Evolutionary conservation across 1,139 yeast species (phyloP), one percentile per base, ranked within the genome.

Genomic region (Ogataea hybrid): DNA sequence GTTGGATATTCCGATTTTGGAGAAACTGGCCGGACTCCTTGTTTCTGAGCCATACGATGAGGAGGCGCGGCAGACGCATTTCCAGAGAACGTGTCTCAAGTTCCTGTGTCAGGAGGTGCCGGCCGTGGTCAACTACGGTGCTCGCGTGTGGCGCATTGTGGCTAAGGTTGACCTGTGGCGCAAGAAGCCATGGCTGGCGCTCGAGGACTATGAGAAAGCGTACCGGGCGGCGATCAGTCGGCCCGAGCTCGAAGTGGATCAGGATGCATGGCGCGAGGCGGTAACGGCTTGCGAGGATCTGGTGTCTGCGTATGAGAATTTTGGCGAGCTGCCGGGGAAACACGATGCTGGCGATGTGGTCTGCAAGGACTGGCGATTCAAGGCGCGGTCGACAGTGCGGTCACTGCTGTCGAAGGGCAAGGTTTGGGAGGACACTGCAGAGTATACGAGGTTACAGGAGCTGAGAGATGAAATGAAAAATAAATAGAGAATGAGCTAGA

Each of bases 321-420:
- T 86, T 30, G 97, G 97, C 10, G 95, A 85, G 43, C 65, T 79
- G 54, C 90, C 89, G 15, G 97, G 97, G 3, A 84, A 85, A 54
- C 79, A 83, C 53, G 86, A 84, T 21, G 89, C 88, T 3, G 96
- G 83, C 2, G 89, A 85, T 54, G 58, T 84, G 12, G 96, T 92
- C 5, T 89, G 96, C 61, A 78, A 81, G 54, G 96, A 89, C 59
- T 90, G 97, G 97, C 84, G 78, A 57, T 87, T 84, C 65, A 89
- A 89, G 61, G 82, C 95, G 2, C 74, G 81, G 50, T 75, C 85
- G 9, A 70, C 87, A 0, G 73, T 89, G 12, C 73, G 95, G 54
- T 75, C 88, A 1, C 68, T 89, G 50, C 74, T 85, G 77, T 83
- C 94, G 20, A 84, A 83, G 57, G 96, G 96, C 12, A 84, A 77